Evolutionary conservation across 352 stramenopile species (phyloP), one percentile per base, ranked within the genome.

Genomic region (Pythium pectinolyticum): DNA sequence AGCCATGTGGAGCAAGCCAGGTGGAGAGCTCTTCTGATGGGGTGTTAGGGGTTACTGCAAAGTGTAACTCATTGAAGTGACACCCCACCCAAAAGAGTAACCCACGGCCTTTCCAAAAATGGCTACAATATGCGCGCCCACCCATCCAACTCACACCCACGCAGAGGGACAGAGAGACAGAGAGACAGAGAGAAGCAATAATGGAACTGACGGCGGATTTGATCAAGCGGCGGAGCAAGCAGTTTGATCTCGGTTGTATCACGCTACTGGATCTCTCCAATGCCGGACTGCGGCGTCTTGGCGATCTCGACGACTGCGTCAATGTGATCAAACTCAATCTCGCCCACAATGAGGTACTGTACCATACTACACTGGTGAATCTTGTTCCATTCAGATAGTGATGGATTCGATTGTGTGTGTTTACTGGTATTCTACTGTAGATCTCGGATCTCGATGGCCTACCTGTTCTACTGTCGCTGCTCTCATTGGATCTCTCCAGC

Each of bases 171-270:
- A n/a, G n/a, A n/a, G n/a, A n/a, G n/a, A n/a, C n/a, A n/a, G n/a
- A n/a, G n/a, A n/a, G n/a, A n/a, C n/a, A 25, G 19, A 53, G 25
- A 15, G n/a, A 7, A 30, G 31, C 22, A 5, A 25, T 10, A 34
- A 90, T 90, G 81, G 78, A 90, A 66, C 71, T 92, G 34, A 82
- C 74, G 10, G 70, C 70, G 10, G 74, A 88, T 6, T 41, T 84
- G 39, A 82, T 92, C 69, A 92, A 92, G 67, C 76, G 73, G 10
- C 71, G 80, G 37, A 90, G 81, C 60, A 85, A 85, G 28, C 84
- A 92, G 66, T 92, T 90, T 58, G 84, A 92, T 55, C 48, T 90
- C 19, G 72, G 57, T 35, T 89, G 84, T 61, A 69, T 92, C 57
- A 80, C 81, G 47, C 62, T 84, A 40, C 61, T 92, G 37, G 80